These are phyloP conservation scores for Leccinum huronense DNA, from an alignment of 1,284 basidiomycete genomes.

Conservation along the genomic window DNA sequence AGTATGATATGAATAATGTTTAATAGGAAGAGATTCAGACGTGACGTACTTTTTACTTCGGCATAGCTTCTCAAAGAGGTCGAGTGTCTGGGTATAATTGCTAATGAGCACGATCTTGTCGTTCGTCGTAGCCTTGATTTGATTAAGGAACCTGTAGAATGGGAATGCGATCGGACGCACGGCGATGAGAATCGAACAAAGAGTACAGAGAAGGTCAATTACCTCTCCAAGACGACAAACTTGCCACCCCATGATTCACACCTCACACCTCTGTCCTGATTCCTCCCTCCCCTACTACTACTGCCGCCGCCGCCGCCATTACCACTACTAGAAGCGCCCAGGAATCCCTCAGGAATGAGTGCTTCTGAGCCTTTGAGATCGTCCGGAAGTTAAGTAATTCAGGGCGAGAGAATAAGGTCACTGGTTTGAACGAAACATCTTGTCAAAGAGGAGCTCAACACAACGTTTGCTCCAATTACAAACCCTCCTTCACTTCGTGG, in stretches of 20 bases:
- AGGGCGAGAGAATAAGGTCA: constrained; percentile 56
- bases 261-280: constrained; percentile 52
- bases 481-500: no score
- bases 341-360: constrained; percentile 83
- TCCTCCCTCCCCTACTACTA: constrained; percentile 43
- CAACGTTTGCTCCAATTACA: no score
- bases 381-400: constrained; percentile 86
- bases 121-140: constrained; percentile 75
- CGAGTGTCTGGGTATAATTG: constrained; percentile 97
- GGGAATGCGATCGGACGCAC: neutral
- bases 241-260: constrained; percentile 83
- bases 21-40: neutral
- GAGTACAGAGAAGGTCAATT: constrained; percentile 15
- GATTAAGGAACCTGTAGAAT: constrained; percentile 73
- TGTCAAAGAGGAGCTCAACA: no score
- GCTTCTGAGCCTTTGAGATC: constrained; percentile 86
- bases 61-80: constrained; percentile 89
- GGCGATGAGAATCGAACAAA: neutral
- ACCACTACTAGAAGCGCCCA: constrained; percentile 46
- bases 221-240: constrained; percentile 93
- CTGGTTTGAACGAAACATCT: no score
- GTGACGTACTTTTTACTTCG: constrained; percentile 71
- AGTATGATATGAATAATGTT: constrained; percentile 5
- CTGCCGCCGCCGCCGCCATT: constrained; percentile 13
- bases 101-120: constrained; percentile 99